Conservation (phyloP, 805 yeast species). For the Hanseniaspora opuntiae region DNA sequence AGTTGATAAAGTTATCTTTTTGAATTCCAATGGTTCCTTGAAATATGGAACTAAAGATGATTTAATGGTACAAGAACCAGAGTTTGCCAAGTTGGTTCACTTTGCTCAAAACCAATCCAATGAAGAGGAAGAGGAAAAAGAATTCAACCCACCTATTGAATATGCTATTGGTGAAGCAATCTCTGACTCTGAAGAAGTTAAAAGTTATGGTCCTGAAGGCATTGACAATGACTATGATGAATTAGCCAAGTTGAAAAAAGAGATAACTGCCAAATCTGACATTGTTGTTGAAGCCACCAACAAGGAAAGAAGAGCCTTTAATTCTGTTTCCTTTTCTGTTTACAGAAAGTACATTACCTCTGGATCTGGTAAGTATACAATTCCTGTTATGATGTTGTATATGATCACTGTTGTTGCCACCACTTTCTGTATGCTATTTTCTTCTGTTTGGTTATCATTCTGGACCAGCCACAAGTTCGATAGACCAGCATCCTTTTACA, state of each 20-base stretch:
- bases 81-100: constrained; percentile 38
- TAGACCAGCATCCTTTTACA: constrained; percentile 42
- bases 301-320: constrained; percentile 16
- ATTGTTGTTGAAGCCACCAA: constrained; percentile 10
- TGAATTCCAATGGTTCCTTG: constrained; percentile 48
- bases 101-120: constrained; percentile 24
- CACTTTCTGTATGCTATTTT: constrained; percentile 39
- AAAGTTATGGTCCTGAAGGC: constrained; percentile 12
- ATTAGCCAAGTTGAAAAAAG: constrained; percentile 12
- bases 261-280: constrained; percentile 16
- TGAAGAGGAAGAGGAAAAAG: constrained; percentile 21
- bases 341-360: constrained; percentile 23
- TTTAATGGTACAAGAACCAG: constrained; percentile 29
- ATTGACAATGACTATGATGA: constrained; percentile 14
- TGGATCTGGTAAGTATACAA: constrained; percentile 22
- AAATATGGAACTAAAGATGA: constrained; percentile 45
- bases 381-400: constrained; percentile 5
- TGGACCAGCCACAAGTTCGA: constrained; percentile 53
- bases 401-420: constrained; percentile 18
- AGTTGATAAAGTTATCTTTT: constrained; percentile 51
- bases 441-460: constrained; percentile 69
- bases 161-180: constrained; percentile 16
- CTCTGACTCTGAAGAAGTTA: constrained; percentile 8
- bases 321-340: constrained; percentile 21
- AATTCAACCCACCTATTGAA: constrained; percentile 16